Evolutionary conservation across 1,284 basidiomycete species (phyloP).

Genomic region (Rhodotorula sp.): DNA sequence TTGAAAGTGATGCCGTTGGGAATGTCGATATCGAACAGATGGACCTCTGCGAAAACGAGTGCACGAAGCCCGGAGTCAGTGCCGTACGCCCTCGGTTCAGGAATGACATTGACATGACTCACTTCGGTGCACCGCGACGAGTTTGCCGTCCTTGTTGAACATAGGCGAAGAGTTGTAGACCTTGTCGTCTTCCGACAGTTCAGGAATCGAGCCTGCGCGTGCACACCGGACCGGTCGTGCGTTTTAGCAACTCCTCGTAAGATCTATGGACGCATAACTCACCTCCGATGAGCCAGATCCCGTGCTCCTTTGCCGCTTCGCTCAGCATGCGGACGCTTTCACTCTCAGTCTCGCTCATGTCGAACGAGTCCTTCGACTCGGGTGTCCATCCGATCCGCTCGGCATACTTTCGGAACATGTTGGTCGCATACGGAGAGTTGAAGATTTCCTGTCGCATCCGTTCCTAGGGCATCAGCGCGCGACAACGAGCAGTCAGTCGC

Average conservation of each 20-base stretch:
- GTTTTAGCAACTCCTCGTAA: neutral
- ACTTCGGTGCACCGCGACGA: conserved; percentile 81
- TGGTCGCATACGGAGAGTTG: conserved; percentile 88
- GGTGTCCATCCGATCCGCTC: conserved; percentile 66
- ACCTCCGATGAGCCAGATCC: conserved; percentile 90
- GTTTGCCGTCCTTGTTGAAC: conserved; percentile 63
- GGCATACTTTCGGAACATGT: conserved; percentile 60
- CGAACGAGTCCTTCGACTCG: conserved; percentile 53
- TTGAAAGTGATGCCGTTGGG: conserved; percentile 96
- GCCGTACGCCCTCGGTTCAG: neutral
- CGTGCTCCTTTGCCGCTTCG: conserved; percentile 72
- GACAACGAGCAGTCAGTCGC: neutral
- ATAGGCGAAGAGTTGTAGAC: conserved; percentile 89
- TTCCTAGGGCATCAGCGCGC: neutral
- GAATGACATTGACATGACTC: no score
- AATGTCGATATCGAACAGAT: conserved; percentile 98
- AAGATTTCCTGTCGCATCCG: conserved; percentile 75
- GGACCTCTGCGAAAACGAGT: conserved; percentile 55
- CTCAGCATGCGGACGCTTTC: conserved; percentile 82
- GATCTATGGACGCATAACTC: conserved; percentile 38
- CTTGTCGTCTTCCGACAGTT: conserved; percentile 66
- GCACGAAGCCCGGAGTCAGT: neutral
- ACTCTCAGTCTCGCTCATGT: conserved; percentile 62
- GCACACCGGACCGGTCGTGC: neutral
- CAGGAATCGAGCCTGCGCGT: conserved; percentile 70